Evolutionary conservation across 2,329 filamentous ascomycete genomes (phyloP), one percentile per base, ranked within the genome.

Genomic region (Microsporum audouinii): DNA sequence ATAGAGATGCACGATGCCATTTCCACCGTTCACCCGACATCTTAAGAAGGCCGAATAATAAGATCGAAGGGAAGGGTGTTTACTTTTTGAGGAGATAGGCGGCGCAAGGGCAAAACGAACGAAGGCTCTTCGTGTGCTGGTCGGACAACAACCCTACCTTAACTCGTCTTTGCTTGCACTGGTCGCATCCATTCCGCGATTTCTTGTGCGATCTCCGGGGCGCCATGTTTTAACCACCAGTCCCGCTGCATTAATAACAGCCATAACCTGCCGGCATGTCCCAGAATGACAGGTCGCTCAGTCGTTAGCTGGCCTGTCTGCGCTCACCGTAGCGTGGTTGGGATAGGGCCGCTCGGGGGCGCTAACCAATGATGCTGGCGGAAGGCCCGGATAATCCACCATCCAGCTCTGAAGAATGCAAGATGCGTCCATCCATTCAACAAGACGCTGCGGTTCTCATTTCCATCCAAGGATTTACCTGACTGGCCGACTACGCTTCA

Each of bases 201-300:
- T 77, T 77, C 27, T 70, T 75, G 67, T 77, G 75, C 31, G 73
- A 67, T 63, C 72, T 71, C 58, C 75, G 69, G 58, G 72, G 72
- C 61, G 73, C 66, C 71, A 75, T 75, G 51, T 43, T 55, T 55
- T 34, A n/a, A 55, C 51, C 51, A 34, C 29, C 51, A 55, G 51
- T 55, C 51, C 51, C 51, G 51, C 51, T 31, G 51, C 51, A 55
- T 55, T 55, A 55, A 55, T 55, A 55, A 55, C 51, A 55, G 33
- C 51, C 51, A 55, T 55, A 34, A 36, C 51, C 51, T 55, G 51
- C 51, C 51, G 51, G 51, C 51, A 55, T 55, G 33, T 55, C 51
- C 51, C 51, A 55, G 51, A 55, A 36, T 55, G 51, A 55, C 51
- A 55, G 51, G 51, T 55, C 51, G 51, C 31, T 55, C 51, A 55